These are phyloP conservation scores for Mortierella polycephala DNA, from an alignment of 371 early-diverging fungal genomes.

Conservation along the genomic window DNA sequence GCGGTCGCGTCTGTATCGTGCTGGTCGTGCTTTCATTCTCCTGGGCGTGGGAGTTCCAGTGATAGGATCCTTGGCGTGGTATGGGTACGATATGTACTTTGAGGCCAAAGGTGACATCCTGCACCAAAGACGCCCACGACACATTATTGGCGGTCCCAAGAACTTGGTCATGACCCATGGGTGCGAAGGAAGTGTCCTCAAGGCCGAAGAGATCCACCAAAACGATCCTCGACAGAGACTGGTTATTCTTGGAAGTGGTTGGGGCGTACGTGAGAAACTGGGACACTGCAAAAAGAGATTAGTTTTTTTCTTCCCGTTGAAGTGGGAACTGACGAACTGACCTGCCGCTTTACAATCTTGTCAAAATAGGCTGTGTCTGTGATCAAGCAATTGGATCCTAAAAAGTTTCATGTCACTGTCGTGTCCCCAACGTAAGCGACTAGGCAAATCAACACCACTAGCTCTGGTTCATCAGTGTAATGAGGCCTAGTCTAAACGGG, in stretches of 20 bases:
- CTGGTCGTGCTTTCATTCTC: constrained; percentile 30
- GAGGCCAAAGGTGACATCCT: constrained; percentile 27
- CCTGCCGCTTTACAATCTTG: too few relatives aligned
- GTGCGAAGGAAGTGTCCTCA: constrained; percentile 32
- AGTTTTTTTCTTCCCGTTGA: not conserved
- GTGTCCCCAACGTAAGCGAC: constrained; percentile 65
- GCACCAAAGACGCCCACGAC: constrained; percentile 26
- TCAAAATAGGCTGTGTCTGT: constrained; percentile 62
- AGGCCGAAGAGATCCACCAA: constrained; percentile 50
- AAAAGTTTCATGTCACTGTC: constrained; percentile 79
- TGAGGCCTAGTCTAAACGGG: too few relatives aligned
- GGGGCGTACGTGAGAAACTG: constrained; percentile 62
- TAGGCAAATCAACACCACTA: too few relatives aligned
- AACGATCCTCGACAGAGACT: constrained; percentile 66
- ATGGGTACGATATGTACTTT: constrained; percentile 13
- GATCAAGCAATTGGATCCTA: constrained; percentile 71
- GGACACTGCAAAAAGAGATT: not conserved
- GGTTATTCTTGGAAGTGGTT: constrained; percentile 82
- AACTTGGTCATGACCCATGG: constrained; percentile 54
- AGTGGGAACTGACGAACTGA: too few relatives aligned
- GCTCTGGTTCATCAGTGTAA: too few relatives aligned
- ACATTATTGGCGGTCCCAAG: constrained; percentile 53
- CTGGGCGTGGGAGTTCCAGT: constrained; percentile 26
- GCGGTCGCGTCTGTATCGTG: constrained; percentile 33
- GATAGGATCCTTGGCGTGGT: constrained; percentile 20